Evolutionary conservation across 2,329 filamentous ascomycete genomes (phyloP), one percentile per base, ranked within the genome.

Genomic region (Plectosphaerella plurivora): DNA sequence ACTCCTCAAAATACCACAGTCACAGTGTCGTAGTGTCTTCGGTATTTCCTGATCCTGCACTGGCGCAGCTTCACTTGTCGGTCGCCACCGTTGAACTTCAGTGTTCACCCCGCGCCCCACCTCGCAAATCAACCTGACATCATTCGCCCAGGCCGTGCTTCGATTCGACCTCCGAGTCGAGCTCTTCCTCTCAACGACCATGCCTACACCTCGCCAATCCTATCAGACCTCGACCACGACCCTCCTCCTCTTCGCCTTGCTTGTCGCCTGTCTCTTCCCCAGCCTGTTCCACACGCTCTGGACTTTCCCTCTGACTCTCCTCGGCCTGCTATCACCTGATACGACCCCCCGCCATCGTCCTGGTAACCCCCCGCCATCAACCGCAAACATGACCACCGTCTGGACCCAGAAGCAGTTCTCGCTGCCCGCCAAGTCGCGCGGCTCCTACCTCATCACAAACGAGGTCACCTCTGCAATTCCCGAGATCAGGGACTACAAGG

Each of bases 361-460:
- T 12, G 28, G 41, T 54, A 50, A 52, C 60, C 59, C 55, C 55
- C 63, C 56, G 57, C 56, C 57, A 57, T 54, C 53, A 53, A 57
- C 57, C 37, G 51, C 59, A 54, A 69, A 64, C 53, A 84, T 85
- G 82, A 53, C 54, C 37, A 78, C 81, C 63, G 89, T 84, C 57
- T 96, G 90, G 89, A 83, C 80, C 62, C 93, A 97, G 73, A 96
- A 94, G 70, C 81, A 86, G 49, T 85, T 97, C 72, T 83, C 84
- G 1, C 85, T 97, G 14, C 89, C 91, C 49, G 66, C 89, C 18
- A 82, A 83, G 65, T 82, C 85, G 45, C 86, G 92, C 55, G 94
- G 94, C 67, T 90, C 85, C 50, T 97, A 97, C 74, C 88, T 97
- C 54, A 81, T 97, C 63, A 97, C 93, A 49, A 84, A 92, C 67